A percentile compares a stretch with the other conserved stretches of the same genome.
These are phyloP conservation scores for Metarhizium brunneum DNA, from an alignment of 2,329 filamentous ascomycete genomes.

Conservation along the genomic window DNA sequence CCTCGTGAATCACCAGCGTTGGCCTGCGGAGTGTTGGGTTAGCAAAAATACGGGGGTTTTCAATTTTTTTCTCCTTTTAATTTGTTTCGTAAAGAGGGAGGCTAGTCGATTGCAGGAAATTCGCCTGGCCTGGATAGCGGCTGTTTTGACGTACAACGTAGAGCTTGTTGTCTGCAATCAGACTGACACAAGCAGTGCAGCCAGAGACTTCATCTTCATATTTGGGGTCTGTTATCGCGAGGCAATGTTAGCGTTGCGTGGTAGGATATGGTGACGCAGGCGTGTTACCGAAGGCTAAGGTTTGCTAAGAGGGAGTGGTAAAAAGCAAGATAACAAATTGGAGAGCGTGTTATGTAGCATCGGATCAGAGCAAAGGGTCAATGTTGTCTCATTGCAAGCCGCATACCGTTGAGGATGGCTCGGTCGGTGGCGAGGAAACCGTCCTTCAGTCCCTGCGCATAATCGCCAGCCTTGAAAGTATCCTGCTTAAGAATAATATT, in stretches of 20 bases:
- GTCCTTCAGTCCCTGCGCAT: constrained; percentile 93
- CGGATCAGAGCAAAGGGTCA: too few species aligned
- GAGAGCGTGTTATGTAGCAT: too few species aligned
- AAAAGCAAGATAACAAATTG: too few species aligned
- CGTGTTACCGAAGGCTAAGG: too few species aligned
- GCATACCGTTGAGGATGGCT: constrained; percentile 84
- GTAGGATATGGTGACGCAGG: background rate
- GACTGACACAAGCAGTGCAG: constrained; percentile 86
- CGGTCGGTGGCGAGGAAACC: constrained; percentile 93
- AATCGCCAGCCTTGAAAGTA: constrained; percentile 80
- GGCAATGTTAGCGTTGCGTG: constrained; percentile 2
- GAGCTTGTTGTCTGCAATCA: constrained; percentile 86
- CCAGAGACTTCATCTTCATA: constrained; percentile 98
- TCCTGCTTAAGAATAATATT: constrained; percentile 93
- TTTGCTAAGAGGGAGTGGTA: too few species aligned
- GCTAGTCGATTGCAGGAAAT: background rate
- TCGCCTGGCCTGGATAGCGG: background rate
- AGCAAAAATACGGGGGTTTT: background rate
- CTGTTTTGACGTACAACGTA: constrained; percentile 65
- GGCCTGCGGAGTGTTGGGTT: constrained; percentile 47
- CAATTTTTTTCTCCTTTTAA: too few species aligned
- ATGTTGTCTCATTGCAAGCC: background rate
- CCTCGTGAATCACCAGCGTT: constrained; percentile 95
- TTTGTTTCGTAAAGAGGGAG: background rate
- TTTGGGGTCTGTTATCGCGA: constrained; percentile 61